Percentiles rank a stretch among this genome's conserved stretches.
phyloP scores from a whole-genome alignment of 768 basidiomycete genomes.

The Rhizopogon roseolus region DNA sequence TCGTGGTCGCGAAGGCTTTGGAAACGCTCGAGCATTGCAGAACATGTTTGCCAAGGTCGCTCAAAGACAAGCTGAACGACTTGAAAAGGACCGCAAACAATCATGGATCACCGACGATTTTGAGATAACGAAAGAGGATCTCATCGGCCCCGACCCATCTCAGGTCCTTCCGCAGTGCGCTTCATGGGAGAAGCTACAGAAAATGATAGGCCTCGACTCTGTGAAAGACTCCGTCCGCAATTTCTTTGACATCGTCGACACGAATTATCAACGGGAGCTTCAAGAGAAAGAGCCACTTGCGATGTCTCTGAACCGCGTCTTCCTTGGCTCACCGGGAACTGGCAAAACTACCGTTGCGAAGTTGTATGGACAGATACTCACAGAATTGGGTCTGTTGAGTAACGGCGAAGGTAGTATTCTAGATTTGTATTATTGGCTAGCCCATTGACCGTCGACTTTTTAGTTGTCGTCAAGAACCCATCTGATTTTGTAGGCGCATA shows the following conservation, averaged over 20 bases:
- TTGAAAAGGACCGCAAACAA: conserved; percentile 34
- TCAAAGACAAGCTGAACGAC: conserved; percentile 49
- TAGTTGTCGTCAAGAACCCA: conserved; percentile 65
- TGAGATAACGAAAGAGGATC: conserved; percentile 44
- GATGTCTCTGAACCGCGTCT: conserved; percentile 58
- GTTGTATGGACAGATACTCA: conserved; percentile 60
- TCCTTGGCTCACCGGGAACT: conserved; percentile 65
- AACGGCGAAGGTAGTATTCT: conserved; percentile 57
- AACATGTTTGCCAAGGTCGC: conserved; percentile 42
- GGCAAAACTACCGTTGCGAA: conserved; percentile 70
- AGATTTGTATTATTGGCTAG: background rate
- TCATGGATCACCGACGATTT: conserved; percentile 46
- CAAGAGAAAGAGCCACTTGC: conserved; percentile 47
- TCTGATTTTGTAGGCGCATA: conserved; percentile 60
- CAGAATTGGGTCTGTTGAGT: conserved; percentile 59
- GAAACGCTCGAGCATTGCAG: conserved; percentile 60
- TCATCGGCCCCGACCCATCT: conserved; percentile 64
- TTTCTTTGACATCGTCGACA: conserved; percentile 40
- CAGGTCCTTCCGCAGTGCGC: conserved; percentile 37
- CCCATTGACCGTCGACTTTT: background rate
- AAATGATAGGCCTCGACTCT: conserved; percentile 46
- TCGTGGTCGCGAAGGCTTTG: conserved; percentile 56
- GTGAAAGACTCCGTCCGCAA: conserved; percentile 53
- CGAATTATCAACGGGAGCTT: conserved; percentile 60
- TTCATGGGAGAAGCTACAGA: conserved; percentile 49